Evolutionary conservation across 352 stramenopile genomes (phyloP).

Genomic region (Elongisporangium senticosum): DNA sequence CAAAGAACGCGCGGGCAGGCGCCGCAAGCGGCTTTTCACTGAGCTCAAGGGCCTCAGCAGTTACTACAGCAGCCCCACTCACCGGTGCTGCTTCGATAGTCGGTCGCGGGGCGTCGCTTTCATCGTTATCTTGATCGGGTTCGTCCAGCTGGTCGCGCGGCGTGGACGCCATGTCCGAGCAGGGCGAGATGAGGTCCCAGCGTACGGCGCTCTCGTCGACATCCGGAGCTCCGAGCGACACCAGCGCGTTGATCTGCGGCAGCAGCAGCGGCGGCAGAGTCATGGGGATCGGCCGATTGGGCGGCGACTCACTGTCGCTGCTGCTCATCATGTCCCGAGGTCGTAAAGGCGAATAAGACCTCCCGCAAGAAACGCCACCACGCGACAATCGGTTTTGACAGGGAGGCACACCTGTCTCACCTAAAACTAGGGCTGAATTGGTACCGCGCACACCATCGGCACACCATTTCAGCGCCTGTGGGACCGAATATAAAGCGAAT

Average conservation of each 20-base stretch:
- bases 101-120: background rate
- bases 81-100: background rate
- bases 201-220: background rate
- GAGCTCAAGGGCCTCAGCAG: background rate
- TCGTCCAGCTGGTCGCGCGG: background rate
- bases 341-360: background rate
- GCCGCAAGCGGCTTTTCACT: background rate
- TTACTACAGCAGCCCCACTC: background rate
- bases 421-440: background rate
- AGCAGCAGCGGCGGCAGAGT: background rate
- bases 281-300: background rate
- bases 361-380: background rate
- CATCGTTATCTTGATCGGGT: background rate
- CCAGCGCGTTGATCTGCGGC: background rate
- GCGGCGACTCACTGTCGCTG: background rate
- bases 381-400: background rate
- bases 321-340: background rate
- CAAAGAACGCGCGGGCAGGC: background rate
- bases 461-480: background rate
- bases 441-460: background rate
- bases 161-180: constrained; percentile 1
- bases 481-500: background rate
- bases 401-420: background rate
- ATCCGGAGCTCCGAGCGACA: background rate
- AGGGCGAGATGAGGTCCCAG: background rate